These are phyloP conservation scores for Calocybe gangraenosa DNA, from an alignment of 768 basidiomycete genomes.

Conservation along the genomic window DNA sequence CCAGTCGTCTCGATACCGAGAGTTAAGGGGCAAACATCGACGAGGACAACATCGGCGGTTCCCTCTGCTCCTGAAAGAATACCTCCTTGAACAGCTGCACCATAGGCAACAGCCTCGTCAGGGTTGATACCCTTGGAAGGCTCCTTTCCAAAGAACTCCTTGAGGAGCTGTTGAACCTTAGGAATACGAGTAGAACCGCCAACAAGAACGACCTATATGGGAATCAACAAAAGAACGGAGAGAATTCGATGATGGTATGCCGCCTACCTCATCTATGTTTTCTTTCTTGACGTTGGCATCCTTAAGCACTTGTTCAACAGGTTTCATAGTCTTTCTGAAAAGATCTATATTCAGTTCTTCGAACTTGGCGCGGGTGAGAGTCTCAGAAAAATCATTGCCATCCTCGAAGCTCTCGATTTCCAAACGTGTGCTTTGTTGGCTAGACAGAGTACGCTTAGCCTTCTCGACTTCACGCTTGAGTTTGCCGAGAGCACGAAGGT, in stretches of 20 bases:
- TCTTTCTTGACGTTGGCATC: constrained; percentile 99
- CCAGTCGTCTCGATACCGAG: constrained; percentile 99
- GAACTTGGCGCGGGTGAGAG: constrained; percentile 96
- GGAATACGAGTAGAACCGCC: constrained; percentile 99
- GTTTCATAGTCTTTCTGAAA: constrained; percentile 99
- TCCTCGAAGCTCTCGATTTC: constrained; percentile 96
- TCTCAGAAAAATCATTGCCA: constrained; percentile 97
- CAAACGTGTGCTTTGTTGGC: constrained; percentile 84
- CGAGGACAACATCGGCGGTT: constrained; percentile 86
- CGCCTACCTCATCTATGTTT: constrained; percentile 78
- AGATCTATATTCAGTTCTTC: constrained; percentile 99
- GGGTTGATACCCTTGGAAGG: constrained; percentile 99
- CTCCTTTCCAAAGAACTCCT: constrained; percentile 97
- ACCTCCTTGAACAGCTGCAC: constrained; percentile 98
- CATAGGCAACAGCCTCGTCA: constrained; percentile 98
- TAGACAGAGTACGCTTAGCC: constrained; percentile 89
- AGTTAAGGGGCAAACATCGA: constrained; percentile 95
- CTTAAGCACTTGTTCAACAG: constrained; percentile 98
- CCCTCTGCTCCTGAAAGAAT: constrained; percentile 94
- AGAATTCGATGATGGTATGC: not conserved
- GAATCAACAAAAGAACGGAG: constrained; percentile 1
- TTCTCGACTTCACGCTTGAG: constrained; percentile 93
- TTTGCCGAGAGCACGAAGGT: constrained; percentile 84
- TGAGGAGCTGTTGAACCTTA: constrained; percentile 97
- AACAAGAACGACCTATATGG: constrained; percentile 77